Evolutionary conservation across 345 rosid species (phyloP).

Genomic region (Sonneratia alba): DNA sequence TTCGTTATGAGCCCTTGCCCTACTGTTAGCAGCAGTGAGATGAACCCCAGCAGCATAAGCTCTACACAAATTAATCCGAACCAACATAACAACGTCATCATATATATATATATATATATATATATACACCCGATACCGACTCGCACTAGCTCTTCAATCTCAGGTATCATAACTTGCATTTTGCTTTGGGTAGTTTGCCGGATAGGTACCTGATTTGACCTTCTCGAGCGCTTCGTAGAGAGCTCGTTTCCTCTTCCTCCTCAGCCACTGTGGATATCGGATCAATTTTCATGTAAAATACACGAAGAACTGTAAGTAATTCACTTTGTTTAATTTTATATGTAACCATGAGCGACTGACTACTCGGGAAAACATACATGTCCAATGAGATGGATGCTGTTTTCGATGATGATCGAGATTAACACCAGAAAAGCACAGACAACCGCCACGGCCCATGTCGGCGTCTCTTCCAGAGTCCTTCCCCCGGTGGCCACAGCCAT

Average conservation of each 20-base stretch:
- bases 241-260: conserved; percentile 13
- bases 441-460: conserved; percentile 42
- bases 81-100: not conserved
- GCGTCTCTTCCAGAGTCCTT: conserved; percentile 23
- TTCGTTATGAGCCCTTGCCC: conserved; percentile 34
- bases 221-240: conserved; percentile 18
- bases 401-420: conserved; percentile 29
- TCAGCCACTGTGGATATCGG: conserved; percentile 13
- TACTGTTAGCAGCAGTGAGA: conserved; percentile 69
- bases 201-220: conserved; percentile 12
- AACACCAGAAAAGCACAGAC: conserved; percentile 29
- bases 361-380: conserved; percentile 8
- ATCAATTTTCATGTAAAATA: not conserved
- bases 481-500: conserved; percentile 6
- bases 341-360: not conserved
- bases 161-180: too few species aligned
- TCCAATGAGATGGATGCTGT: conserved; percentile 21
- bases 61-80: conserved; percentile 24
- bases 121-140: too few species aligned
- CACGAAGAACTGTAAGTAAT: not conserved
- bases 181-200: too few species aligned
- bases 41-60: conserved; percentile 83
- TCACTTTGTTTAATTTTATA: not conserved
- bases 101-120: too few species aligned
- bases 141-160: too few species aligned